These are phyloP conservation scores for Fusarium phyllophilum DNA, from an alignment of 2,329 filamentous ascomycete species.

Conservation along the genomic window DNA sequence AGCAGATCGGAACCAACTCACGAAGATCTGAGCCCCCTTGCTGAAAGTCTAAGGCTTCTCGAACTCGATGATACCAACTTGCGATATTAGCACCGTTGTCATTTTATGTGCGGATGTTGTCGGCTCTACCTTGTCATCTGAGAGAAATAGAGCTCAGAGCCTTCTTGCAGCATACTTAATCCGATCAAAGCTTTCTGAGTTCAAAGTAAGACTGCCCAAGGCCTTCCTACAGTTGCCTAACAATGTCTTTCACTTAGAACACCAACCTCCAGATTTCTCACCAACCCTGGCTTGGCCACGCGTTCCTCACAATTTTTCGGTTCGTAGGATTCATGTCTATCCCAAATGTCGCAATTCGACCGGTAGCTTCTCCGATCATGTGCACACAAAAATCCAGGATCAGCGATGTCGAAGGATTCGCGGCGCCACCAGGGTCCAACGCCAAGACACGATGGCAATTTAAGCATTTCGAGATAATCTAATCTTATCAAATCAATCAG, in stretches of 20 bases:
- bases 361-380: background rate
- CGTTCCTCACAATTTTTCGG: background rate
- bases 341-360: background rate
- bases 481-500: conserved; percentile 29
- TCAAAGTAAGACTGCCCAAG: background rate
- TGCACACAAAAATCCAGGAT: background rate
- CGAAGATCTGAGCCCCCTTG: background rate
- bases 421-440: background rate
- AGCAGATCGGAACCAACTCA: background rate
- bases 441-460: background rate
- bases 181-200: background rate
- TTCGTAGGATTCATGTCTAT: background rate
- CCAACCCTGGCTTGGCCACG: background rate
- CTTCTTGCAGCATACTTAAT: background rate
- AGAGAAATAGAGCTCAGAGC: background rate
- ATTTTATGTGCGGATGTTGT: background rate
- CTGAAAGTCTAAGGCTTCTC: background rate
- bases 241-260: rapidly evolving
- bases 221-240: background rate
- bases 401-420: background rate
- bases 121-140: background rate
- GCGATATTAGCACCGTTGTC: background rate
- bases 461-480: background rate
- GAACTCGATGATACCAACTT: background rate
- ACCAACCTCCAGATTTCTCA: background rate